Conservation (phyloP, 768 basidiomycete species). For the Rhodotorula toruloides region DNA sequence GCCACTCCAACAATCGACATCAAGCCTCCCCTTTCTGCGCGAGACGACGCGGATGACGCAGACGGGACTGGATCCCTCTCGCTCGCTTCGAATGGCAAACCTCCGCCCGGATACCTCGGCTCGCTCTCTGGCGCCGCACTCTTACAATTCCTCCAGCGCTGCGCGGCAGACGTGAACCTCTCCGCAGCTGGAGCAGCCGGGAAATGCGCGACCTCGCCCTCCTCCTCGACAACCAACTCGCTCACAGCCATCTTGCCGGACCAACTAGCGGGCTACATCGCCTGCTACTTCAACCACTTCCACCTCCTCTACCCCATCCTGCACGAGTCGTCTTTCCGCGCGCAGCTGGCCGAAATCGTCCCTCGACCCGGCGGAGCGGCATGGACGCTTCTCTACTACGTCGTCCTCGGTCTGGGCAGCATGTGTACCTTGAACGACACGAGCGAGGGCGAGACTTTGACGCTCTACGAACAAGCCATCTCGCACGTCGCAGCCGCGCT, state of each 20-base stretch:
- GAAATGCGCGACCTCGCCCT: neutral
- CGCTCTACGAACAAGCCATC: neutral
- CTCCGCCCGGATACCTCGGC: neutral
- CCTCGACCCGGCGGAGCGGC: constrained; percentile 2
- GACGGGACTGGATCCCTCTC: no score
- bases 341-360: constrained; percentile 9
- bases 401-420: neutral
- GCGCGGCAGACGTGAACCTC: constrained; percentile 5
- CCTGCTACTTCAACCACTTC: neutral
- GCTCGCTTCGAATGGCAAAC: neutral
- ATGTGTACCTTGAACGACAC: constrained; percentile 2
- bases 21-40: no score
- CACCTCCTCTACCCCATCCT: neutral
- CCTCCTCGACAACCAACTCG: neutral
- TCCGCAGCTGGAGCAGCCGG: neutral
- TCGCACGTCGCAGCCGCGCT: neutral
- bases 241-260: neutral
- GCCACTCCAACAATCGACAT: no score
- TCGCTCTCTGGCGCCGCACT: constrained; percentile 2
- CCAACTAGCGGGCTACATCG: neutral
- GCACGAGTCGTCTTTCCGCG: neutral
- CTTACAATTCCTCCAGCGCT: constrained; percentile 1
- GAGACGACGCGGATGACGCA: no score
- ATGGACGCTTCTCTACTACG: neutral
- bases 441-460: neutral